Base-by-base conservation (phyloP, 2,329 filamentous ascomycete genomes). In the Aspergillus sp. region DNA sequence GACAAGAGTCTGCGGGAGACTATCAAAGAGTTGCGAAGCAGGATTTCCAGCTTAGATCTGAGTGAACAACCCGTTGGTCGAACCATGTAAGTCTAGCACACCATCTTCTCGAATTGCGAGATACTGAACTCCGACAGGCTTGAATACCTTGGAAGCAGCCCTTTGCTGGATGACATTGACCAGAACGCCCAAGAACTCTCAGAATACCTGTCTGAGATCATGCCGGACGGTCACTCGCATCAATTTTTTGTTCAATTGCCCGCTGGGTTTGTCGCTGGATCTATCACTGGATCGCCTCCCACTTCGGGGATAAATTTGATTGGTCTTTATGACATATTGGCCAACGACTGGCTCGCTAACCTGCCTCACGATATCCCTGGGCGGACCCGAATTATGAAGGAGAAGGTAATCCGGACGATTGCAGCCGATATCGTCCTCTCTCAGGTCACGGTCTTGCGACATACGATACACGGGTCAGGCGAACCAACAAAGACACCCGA, bases 381-480 rank as follows among this genome's bases (percentile, higher is more conserved):
- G n/a, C 64, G 62, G 36, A 65, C 70, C n/a, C 63, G 73, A 32
- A 64, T 72, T 1, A 60, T 61, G 44, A 76, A 75, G 55, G 73
- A 75, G 51, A 70, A 62, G 53, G 52, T 66, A 9, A 69, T 75
- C 43, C 65, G 73, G 38, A 62, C 59, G 4, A 52, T 75, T 44
- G 63, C 69, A 19, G 66, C 65, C 13, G 71, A 76, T 51, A 53
- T 76, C n/a, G 58, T 64, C 21, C 51, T 75, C 17, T 63, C 71
- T 47, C 63, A 64, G n/a, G 56, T 73, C n/a, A 49, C 61, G 11
- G 53, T 60, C 11, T 52, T 59, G 36, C 62, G 58, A 17, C 58
- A 52, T 5, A n/a, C 48, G 13, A 49, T 13, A 25, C 19, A 31
- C 29, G 42, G 34, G 17, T 3, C n/a, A 31, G 43, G 11, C 11